Evolutionary conservation across 371 early-diverging fungal species (phyloP), one percentile per base, ranked within the genome.

Genomic region (Choanephora cucurbitarum): DNA sequence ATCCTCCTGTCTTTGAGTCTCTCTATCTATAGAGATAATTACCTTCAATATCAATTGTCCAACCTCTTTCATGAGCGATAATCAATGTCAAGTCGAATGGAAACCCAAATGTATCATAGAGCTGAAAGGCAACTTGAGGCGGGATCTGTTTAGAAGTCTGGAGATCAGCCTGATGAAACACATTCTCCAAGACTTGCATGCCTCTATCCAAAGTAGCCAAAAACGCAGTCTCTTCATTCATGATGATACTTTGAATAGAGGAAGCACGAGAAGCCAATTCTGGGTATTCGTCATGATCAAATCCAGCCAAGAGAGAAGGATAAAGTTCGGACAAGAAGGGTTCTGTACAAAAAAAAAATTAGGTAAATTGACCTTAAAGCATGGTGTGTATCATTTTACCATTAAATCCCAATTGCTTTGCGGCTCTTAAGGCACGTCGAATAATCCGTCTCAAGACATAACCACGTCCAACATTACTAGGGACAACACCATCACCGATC

Each of bases 371-470:
- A n/a, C n/a, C n/a, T n/a, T n/a, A 2, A 41, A 24, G 9, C 0
- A 10, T 18, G 5, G 15, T 1, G 46, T 23, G 11, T 13, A n/a
- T 39, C n/a, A 11, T 37, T 21, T 44, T 74, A 81, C 83, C 76
- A 49, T 72, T 58, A 9, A 87, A 67, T 1, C 91, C 90, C 15
- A 91, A 57, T 48, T 85, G 86, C 21, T 79, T 76, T 3, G 88
- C 91, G 4, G 89, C 86, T 11, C 91, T 75, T 41, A 86, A 70
- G 0, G 89, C 91, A 24, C 92, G 80, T 23, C 92, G 81, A 39
- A 91, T 86, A 39, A 91, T 88, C 39, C 90, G 79, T 52, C 92
- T 79, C 46, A 91, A 69, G 0, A 91, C 89, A 67, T 91, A 91
- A 0, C 91, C 92, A 45, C 92, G 80, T 5, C 90, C 89, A 4